Percentiles rank a stretch among this genome's conserved stretches.
phyloP scores from a whole-genome alignment of 495 filamentous ascomycete species.

The Neurospora sp. region DNA sequence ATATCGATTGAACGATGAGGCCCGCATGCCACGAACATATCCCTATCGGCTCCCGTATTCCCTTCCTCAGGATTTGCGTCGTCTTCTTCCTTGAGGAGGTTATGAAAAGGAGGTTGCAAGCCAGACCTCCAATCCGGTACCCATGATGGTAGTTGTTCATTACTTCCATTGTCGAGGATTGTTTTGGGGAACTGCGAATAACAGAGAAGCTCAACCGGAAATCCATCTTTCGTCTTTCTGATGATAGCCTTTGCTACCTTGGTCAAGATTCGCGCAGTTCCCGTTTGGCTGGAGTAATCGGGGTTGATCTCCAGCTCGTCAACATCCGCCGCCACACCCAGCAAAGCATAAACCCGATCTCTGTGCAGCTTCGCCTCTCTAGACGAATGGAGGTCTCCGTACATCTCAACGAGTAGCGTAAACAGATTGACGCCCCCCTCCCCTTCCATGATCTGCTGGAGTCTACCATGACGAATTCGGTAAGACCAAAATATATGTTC shows the following conservation, averaged over 20 bases:
- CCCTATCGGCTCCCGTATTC: too few relatives aligned
- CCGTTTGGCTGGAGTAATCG: background rate
- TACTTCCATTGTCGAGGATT: background rate
- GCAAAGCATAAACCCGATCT: constrained; percentile 9
- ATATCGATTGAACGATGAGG: background rate
- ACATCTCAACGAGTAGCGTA: too few relatives aligned
- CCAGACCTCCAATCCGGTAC: constrained; percentile 8
- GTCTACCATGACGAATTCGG: background rate
- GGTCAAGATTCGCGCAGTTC: background rate
- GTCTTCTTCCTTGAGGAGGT: too few relatives aligned
- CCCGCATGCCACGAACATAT: constrained; percentile 4
- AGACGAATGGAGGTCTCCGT: too few relatives aligned
- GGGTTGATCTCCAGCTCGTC: constrained; percentile 2
- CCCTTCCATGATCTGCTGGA: background rate
- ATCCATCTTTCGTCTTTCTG: background rate
- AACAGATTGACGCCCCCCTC: background rate
- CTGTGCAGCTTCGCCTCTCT: background rate
- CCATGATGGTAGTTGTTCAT: constrained; percentile 5
- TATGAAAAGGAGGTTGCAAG: background rate
- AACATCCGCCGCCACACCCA: constrained; percentile 6
- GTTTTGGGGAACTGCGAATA: constrained; percentile 6
- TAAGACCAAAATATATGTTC: too few relatives aligned
- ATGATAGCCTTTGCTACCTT: constrained; percentile 3
- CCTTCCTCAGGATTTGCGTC: too few relatives aligned
- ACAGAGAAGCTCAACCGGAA: background rate